Percentiles rank a stretch among this genome's conserved stretches.
Evolutionary conservation across 2,329 filamentous ascomycete genomes (phyloP).

Genomic region (Arthrocladium fulminans): DNA sequence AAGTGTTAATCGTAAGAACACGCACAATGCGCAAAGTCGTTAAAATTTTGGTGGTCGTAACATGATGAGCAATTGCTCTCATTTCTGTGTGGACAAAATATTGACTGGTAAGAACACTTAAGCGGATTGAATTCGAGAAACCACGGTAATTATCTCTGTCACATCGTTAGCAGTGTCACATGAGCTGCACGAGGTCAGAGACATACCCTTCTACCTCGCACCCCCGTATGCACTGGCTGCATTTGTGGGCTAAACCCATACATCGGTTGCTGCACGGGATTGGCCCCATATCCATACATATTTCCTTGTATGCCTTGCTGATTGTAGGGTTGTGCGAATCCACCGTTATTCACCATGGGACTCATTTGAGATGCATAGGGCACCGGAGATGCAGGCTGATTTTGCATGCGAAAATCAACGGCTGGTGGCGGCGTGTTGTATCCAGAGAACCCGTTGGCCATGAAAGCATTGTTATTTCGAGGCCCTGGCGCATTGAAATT

Average conservation of each 20-base stretch:
- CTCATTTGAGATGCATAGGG: slow-evolving; percentile 31
- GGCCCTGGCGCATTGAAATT: slow-evolving; percentile 42
- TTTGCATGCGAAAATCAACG: slow-evolving; percentile 35
- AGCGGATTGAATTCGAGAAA: neutral
- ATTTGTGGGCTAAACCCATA: slow-evolving; percentile 31
- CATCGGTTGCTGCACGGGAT: slow-evolving; percentile 36
- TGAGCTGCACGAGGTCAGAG: neutral
- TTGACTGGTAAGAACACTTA: neutral
- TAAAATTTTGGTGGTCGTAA: slow-evolving; percentile 5
- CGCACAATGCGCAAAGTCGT: slow-evolving; percentile 5
- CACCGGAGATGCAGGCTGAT: slow-evolving; percentile 30
- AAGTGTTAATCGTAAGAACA: slow-evolving; percentile 2
- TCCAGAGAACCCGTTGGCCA: slow-evolving; percentile 35
- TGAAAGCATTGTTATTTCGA: slow-evolving; percentile 37
- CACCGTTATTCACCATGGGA: slow-evolving; percentile 37
- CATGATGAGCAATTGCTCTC: neutral
- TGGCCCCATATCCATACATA: slow-evolving; percentile 47
- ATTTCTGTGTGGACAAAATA: neutral
- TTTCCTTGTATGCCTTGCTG: slow-evolving; percentile 36
- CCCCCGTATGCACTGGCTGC: slow-evolving; percentile 39
- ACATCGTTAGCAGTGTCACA: neutral
- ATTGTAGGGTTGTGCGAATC: slow-evolving; percentile 38
- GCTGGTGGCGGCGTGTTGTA: slow-evolving; percentile 35
- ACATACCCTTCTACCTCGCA: slow-evolving; percentile 39
- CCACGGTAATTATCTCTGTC: slow-evolving; percentile 3